These are phyloP conservation scores for Pythium guiyangense DNA, from an alignment of 352 stramenopile species.

Conservation along the genomic window DNA sequence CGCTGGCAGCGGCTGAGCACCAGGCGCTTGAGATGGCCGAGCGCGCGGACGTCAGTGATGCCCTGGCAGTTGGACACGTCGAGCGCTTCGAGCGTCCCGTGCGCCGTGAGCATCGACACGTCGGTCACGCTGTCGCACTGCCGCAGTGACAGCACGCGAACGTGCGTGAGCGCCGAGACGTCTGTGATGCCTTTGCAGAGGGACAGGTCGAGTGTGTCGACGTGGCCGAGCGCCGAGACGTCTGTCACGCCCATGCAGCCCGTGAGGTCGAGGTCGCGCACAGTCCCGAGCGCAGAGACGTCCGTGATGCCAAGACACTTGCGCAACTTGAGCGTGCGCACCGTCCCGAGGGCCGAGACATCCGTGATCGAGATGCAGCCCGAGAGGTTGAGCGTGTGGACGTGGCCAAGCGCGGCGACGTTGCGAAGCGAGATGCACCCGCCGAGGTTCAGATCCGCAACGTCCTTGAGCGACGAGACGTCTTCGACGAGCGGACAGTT, in stretches of 20 bases:
- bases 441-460: slow-evolving; percentile 51
- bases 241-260: slow-evolving; percentile 47
- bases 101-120: slow-evolving; percentile 29
- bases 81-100: slow-evolving; percentile 32
- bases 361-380: slow-evolving; percentile 44
- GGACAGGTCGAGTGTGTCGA: slow-evolving; percentile 55
- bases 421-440: slow-evolving; percentile 50
- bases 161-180: slow-evolving; percentile 37
- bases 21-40: slow-evolving; percentile 55
- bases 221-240: slow-evolving; percentile 33
- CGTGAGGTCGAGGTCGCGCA: slow-evolving; percentile 60
- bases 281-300: slow-evolving; percentile 32
- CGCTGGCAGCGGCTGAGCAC: slow-evolving; percentile 51
- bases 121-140: slow-evolving; percentile 44
- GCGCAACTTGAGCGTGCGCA: slow-evolving; percentile 53
- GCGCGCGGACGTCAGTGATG: slow-evolving; percentile 32
- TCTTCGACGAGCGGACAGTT: slow-evolving; percentile 41
- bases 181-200: slow-evolving; percentile 45
- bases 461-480: slow-evolving; percentile 26
- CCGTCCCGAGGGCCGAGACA: slow-evolving; percentile 34
- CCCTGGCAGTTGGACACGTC: slow-evolving; percentile 50
- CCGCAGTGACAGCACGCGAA: slow-evolving; percentile 40
- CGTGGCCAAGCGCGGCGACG: slow-evolving; percentile 37
- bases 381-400: no score
- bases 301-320: slow-evolving; percentile 52